Conservation (phyloP, 2,329 filamentous ascomycete species). For the Venturia effusa region DNA sequence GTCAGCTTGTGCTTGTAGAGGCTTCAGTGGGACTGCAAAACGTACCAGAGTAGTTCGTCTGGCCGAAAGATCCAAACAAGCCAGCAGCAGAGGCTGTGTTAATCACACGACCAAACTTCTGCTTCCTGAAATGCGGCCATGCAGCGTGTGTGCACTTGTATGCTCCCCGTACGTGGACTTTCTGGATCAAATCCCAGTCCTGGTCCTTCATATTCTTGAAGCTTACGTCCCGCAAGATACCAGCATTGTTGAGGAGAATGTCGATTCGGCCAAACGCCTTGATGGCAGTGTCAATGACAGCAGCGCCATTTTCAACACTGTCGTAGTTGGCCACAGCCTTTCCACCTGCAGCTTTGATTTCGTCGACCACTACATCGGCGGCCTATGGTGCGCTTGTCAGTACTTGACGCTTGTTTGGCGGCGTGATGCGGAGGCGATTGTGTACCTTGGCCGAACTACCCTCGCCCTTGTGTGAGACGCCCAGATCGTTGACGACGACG, state of each 20-base stretch:
- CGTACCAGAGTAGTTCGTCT: conserved; percentile 81
- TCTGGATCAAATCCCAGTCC: conserved; percentile 93
- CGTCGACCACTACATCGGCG: conserved; percentile 71
- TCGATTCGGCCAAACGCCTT: conserved; percentile 77
- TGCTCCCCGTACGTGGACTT: conserved; percentile 82
- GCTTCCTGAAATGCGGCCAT: conserved; percentile 96
- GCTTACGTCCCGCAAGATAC: conserved; percentile 86
- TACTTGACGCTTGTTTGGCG: neutral
- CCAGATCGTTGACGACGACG: conserved; percentile 94
- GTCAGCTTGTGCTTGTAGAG: neutral
- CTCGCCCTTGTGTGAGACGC: conserved; percentile 53
- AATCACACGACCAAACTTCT: conserved; percentile 95
- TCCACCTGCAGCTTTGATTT: conserved; percentile 79
- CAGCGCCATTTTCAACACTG: conserved; percentile 83
- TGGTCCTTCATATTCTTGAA: conserved; percentile 98
- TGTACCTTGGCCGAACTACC: conserved; percentile 74
- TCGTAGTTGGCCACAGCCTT: conserved; percentile 98
- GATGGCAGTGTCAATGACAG: conserved; percentile 84
- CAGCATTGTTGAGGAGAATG: conserved; percentile 94
- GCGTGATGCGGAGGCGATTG: conserved; percentile 2
- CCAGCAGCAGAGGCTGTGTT: conserved; percentile 96
- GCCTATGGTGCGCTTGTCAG: conserved; percentile 41
- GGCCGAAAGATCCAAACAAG: conserved; percentile 89
- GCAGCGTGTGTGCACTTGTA: conserved; percentile 94
- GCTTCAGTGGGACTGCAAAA: neutral